phyloP scores from a whole-genome alignment of 129 eudicot genomes.

The Helianthus tuberosus region DNA sequence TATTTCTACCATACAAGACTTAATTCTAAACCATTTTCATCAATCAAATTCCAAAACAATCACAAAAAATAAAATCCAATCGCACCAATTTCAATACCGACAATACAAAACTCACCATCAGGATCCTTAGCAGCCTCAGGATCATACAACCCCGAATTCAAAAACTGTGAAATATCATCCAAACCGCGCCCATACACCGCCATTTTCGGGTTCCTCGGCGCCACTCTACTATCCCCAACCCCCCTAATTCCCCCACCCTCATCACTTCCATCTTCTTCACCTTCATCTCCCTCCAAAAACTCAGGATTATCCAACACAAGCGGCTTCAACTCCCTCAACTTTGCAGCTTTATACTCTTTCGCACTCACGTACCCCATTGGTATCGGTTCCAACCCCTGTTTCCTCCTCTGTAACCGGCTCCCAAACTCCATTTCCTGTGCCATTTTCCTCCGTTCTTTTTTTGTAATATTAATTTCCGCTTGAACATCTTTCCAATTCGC shows the following conservation, averaged over 20 bases:
- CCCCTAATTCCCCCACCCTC: conserved; percentile 19
- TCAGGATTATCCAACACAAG: conserved; percentile 65
- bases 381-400: conserved; percentile 48
- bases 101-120: conserved; percentile 44
- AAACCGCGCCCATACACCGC: conserved; percentile 82
- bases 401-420: conserved; percentile 45
- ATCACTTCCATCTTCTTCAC: background rate
- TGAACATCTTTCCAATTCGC: conserved; percentile 73
- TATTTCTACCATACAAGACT: too few species aligned
- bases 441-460: conserved; percentile 78
- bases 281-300: conserved; percentile 12
- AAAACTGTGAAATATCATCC: conserved; percentile 71
- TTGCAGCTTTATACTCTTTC: conserved; percentile 63
- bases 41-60: too few species aligned
- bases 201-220: conserved; percentile 75
- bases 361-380: conserved; percentile 28
- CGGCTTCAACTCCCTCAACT: conserved; percentile 65
- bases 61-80: too few species aligned
- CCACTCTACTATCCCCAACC: conserved; percentile 45
- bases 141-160: conserved; percentile 64
- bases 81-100: background rate
- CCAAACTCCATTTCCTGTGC: conserved; percentile 73
- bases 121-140: conserved; percentile 59
- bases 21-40: background rate
- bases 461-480: conserved; percentile 72